phyloP scores from a whole-genome alignment of 495 filamentous ascomycete species.

The Tuber indicum region DNA sequence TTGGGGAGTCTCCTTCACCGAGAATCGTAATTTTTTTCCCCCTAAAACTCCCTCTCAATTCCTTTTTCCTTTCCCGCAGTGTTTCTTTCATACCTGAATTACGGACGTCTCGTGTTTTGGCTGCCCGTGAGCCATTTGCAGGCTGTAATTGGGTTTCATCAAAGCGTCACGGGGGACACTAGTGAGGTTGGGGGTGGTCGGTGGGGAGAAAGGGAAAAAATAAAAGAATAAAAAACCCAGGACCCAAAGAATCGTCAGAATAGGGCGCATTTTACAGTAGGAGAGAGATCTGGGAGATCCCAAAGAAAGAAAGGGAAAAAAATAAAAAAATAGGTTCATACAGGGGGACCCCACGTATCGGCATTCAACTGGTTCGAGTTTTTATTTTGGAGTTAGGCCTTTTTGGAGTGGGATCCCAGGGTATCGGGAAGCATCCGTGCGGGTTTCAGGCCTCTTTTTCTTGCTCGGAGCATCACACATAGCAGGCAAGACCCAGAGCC shows the following conservation, averaged over 20 bases:
- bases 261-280: not conserved
- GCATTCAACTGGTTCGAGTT: not conserved
- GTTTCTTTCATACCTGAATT: not conserved
- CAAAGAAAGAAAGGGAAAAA: not conserved
- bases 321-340: not conserved
- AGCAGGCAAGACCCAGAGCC: constrained; percentile 2
- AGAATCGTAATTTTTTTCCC: not conserved
- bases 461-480: constrained; percentile 10
- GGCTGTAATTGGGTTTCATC: constrained; percentile 1
- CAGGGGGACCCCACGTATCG: not conserved
- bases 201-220: not conserved
- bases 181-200: not conserved
- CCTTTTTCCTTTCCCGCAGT: not conserved
- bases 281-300: not conserved
- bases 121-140: not conserved
- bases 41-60: not conserved
- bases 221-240: not conserved
- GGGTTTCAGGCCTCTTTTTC: constrained; percentile 34
- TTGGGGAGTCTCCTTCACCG: not conserved
- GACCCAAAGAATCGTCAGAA: not conserved
- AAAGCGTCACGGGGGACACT: not conserved
- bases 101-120: constrained; percentile 1
- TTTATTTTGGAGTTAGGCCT: constrained; percentile 5
- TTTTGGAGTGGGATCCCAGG: constrained; percentile 16
- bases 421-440: constrained; percentile 39